phyloP scores from a whole-genome alignment of 768 basidiomycete species.

The Russula sp. region DNA sequence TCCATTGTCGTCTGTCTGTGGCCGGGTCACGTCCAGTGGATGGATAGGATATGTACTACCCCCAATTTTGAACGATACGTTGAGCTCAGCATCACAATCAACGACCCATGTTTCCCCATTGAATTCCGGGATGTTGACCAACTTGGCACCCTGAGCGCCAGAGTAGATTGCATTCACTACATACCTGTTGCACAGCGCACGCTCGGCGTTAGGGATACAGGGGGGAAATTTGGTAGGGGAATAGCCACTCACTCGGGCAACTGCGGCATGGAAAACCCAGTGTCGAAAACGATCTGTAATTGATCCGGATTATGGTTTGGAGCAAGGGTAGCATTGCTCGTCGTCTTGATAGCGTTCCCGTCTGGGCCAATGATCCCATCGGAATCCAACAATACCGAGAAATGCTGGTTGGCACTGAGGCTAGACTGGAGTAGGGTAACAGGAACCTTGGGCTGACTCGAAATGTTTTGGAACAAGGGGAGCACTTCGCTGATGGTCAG shows the following conservation, averaged over 20 bases:
- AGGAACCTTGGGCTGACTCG: conserved; percentile 49
- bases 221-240: conserved; percentile 3
- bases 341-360: conserved; percentile 49
- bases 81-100: conserved; percentile 62
- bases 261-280: conserved; percentile 66
- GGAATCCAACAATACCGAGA: conserved; percentile 58
- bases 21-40: conserved; percentile 54
- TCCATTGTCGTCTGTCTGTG: conserved; percentile 38
- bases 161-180: conserved; percentile 62
- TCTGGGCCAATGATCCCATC: conserved; percentile 62
- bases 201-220: conserved; percentile 19
- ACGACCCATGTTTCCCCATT: conserved; percentile 56
- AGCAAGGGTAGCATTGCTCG: conserved; percentile 54
- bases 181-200: conserved; percentile 35
- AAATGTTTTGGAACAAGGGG: conserved; percentile 47
- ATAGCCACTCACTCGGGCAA: conserved; percentile 43
- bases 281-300: conserved; percentile 61
- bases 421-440: conserved; percentile 45
- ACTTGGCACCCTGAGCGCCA: conserved; percentile 49
- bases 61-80: conserved; percentile 60
- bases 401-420: conserved; percentile 58
- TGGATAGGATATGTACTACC: conserved; percentile 59
- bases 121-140: conserved; percentile 38
- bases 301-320: conserved; percentile 62
- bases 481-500: conserved; percentile 62